Evolutionary conservation across 2,329 filamentous ascomycete species (phyloP).

Genomic region (Pestalotiopsis sp.): DNA sequence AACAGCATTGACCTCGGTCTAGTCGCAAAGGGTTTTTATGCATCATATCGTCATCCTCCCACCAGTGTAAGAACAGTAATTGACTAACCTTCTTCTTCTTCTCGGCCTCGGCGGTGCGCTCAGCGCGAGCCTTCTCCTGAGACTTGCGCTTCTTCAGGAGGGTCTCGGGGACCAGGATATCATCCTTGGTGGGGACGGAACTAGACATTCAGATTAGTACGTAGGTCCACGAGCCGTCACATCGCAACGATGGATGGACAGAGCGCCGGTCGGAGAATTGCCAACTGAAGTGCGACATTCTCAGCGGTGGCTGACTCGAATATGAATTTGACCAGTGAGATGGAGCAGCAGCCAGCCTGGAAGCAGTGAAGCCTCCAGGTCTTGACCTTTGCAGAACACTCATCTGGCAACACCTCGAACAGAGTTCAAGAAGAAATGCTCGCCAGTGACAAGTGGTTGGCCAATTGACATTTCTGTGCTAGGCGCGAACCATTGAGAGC

Average conservation of each 20-base stretch:
- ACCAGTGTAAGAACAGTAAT: constrained; percentile 21
- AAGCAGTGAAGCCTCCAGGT: constrained; percentile 5
- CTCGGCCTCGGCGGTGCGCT: constrained; percentile 76
- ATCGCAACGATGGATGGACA: constrained; percentile 53
- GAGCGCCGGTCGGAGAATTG: constrained; percentile 91
- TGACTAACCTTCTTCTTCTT: constrained; percentile 90
- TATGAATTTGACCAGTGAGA: constrained; percentile 81
- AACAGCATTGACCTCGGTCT: constrained; percentile 98
- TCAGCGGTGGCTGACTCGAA: constrained; percentile 84
- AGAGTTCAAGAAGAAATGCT: constrained; percentile 46
- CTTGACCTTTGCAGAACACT: constrained; percentile 42
- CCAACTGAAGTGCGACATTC: constrained; percentile 88
- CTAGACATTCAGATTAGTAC: constrained; percentile 79
- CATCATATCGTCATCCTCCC: constrained; percentile 69
- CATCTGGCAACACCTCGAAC: constrained; percentile 78
- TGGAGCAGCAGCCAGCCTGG: constrained; percentile 21
- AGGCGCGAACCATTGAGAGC: constrained; percentile 37
- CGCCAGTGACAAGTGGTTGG: constrained; percentile 38
- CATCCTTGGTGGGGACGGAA: constrained; percentile 89
- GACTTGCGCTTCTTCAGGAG: constrained; percentile 99
- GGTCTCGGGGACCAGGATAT: constrained; percentile 98
- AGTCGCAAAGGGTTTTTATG: constrained; percentile 86
- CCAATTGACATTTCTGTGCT: constrained; percentile 28
- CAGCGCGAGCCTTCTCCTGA: constrained; percentile 98
- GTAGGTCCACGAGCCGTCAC: constrained; percentile 58